Conservation (phyloP, 1,284 basidiomycete species). For the Trichosporon ovoides region DNA sequence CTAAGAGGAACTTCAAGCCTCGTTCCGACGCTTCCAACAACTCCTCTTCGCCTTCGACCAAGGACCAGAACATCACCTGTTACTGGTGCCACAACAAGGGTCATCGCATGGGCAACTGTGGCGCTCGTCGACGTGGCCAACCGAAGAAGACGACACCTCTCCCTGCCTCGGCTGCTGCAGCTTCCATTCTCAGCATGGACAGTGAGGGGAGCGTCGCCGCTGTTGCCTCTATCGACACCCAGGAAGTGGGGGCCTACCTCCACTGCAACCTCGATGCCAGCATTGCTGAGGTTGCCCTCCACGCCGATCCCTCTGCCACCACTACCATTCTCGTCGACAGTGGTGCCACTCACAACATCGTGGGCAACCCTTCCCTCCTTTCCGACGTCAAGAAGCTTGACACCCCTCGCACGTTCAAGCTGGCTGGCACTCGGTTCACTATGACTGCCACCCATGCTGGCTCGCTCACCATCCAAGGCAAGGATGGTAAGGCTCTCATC, state of each 20-base stretch:
- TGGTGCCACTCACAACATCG: conserved; percentile 7
- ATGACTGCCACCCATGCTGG: background rate
- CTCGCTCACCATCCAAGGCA: background rate
- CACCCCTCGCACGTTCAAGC: background rate
- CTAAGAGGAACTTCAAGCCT: background rate
- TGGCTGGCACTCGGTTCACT: conserved; percentile 1
- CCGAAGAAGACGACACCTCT: too few relatives aligned
- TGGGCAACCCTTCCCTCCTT: background rate
- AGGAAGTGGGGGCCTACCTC: too few relatives aligned
- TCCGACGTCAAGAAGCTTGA: background rate
- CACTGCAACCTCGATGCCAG: background rate
- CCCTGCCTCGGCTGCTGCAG: background rate
- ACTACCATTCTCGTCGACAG: conserved; percentile 4
- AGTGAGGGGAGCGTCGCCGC: background rate
- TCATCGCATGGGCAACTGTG: background rate
- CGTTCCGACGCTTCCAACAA: too few relatives aligned
- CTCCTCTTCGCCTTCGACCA: too few relatives aligned
- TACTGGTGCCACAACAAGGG: conserved; percentile 5
- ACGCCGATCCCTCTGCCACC: background rate
- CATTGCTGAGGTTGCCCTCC: background rate
- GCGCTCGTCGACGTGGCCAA: background rate
- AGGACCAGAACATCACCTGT: background rate
- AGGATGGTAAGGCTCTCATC: background rate
- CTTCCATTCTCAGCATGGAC: background rate
- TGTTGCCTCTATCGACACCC: background rate